Conservation (phyloP, 345 rosid genomes). For the Cardamine occulta region DNA sequence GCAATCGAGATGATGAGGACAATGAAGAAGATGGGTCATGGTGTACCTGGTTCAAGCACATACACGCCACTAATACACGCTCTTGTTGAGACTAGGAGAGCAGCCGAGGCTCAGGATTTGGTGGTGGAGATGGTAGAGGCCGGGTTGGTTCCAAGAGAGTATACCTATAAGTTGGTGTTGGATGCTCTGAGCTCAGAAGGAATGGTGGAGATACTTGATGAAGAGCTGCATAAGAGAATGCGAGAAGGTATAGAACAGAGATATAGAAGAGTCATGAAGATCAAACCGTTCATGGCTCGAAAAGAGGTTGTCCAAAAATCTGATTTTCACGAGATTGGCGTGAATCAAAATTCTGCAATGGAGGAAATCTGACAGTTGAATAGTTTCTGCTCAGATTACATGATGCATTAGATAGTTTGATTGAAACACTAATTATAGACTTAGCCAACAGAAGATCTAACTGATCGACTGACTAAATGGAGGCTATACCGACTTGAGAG, state of each 20-base stretch:
- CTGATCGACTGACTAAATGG: conserved; percentile 49
- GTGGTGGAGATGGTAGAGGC: conserved; percentile 71
- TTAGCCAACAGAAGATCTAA: conserved; percentile 52
- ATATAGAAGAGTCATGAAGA: conserved; percentile 57
- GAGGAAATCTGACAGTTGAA: conserved; percentile 11
- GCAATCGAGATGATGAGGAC: conserved; percentile 74
- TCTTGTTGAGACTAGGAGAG: conserved; percentile 70
- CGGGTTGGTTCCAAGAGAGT: conserved; percentile 80
- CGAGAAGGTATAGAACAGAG: conserved; percentile 59
- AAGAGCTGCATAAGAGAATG: conserved; percentile 52
- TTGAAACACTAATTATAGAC: background rate
- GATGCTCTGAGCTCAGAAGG: conserved; percentile 55
- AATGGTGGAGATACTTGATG: conserved; percentile 44
- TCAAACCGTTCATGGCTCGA: conserved; percentile 56
- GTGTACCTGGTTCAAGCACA: conserved; percentile 65
- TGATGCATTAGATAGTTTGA: conserved; percentile 11
- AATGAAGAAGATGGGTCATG: conserved; percentile 73
- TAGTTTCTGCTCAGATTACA: background rate
- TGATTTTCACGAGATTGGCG: background rate
- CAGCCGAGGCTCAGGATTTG: conserved; percentile 61
- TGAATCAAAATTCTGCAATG: background rate
- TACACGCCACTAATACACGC: conserved; percentile 83
- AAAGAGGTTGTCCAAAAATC: conserved; percentile 11
- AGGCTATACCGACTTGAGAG: conserved; percentile 18
- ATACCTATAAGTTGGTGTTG: conserved; percentile 71